phyloP scores from a whole-genome alignment of 2,329 filamentous ascomycete genomes.

The Aspergillus quadricinctus region DNA sequence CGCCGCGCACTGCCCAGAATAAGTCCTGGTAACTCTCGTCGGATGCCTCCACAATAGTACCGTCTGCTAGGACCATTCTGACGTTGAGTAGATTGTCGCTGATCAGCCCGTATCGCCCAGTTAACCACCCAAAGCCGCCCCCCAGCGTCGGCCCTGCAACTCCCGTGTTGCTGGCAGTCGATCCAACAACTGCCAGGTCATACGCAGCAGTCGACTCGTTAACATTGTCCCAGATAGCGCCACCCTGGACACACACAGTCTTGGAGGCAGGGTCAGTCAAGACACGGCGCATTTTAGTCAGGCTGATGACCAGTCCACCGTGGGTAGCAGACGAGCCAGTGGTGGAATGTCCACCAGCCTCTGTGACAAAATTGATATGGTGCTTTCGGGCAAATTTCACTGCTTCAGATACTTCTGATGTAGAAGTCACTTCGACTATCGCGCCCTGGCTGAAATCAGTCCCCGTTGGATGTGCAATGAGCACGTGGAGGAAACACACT shows the following conservation, averaged over 20 bases:
- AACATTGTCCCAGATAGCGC: conserved; percentile 36
- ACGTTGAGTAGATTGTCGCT: conserved; percentile 45
- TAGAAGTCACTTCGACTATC: conserved; percentile 9
- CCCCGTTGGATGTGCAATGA: background rate
- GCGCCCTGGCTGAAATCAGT: conserved; percentile 5
- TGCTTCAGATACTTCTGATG: conserved; percentile 3
- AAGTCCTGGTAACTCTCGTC: conserved; percentile 42
- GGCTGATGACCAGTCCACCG: conserved; percentile 1
- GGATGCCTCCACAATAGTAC: conserved; percentile 32
- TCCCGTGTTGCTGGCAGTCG: conserved; percentile 58
- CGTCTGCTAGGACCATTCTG: conserved; percentile 36
- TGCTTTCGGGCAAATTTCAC: background rate
- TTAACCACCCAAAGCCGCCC: conserved; percentile 55
- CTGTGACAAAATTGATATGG: background rate
- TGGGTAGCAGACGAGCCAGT: background rate
- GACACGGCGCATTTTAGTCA: conserved; percentile 1
- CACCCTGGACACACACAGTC: conserved; percentile 1
- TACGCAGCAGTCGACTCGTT: conserved; percentile 49
- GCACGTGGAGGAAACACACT: background rate
- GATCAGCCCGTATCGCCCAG: conserved; percentile 49
- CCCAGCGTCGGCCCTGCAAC: conserved; percentile 56
- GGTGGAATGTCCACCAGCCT: background rate
- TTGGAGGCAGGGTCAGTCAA: background rate
- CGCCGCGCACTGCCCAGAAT: conserved; percentile 46
- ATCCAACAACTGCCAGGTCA: conserved; percentile 55